Evolutionary conservation across 1,284 basidiomycete species (phyloP), one percentile per base, ranked within the genome.

Genomic region (Sanguinoderma infundibulare): DNA sequence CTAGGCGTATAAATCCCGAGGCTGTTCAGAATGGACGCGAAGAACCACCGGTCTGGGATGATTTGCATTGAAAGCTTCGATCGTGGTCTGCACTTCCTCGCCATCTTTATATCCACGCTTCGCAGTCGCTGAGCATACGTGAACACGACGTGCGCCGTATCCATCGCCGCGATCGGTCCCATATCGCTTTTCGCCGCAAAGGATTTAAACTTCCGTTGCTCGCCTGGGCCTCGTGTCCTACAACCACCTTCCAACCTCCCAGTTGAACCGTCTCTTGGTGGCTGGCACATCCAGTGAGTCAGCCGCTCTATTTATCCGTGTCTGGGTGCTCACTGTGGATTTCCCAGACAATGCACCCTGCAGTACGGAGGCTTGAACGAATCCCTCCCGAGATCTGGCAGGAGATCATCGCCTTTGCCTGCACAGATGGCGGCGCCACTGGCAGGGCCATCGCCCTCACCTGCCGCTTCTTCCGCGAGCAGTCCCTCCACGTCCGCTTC

Each of bases 321-420:
- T 34, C 30, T n/a, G 20, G 22, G 24, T 32, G 32, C 49, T 51
- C 20, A 51, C 49, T 24, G n/a, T 39, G 14, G 34, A n/a, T 20
- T 51, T 26, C 42, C 32, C 22, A 51, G 49, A 51, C 22, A n/a
- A 53, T 53, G 52, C 52, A 53, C 12, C 52, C 52, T 9, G 38
- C 22, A 30, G 24, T 30, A 40, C 52, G 36, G 17, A 30, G 38
- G 35, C 42, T 55, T 22, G 54, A 55, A 32, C 42, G 42, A 10
- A n/a, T 55, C 20, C 54, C 54, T 35, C 54, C 54, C 6, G 58
- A 60, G 35, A 54, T 60, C 24, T 60, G 58, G 58, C 58, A 60
- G 15, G 46, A 60, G 42, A 60, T 60, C 36, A 34, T 60, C 32
- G 38, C 44, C 10, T 24, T 39, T 15, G 58, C 58, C 1, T 60